Conservation (phyloP, 2,329 filamentous ascomycete species). For the Beauveria bassiana region DNA sequence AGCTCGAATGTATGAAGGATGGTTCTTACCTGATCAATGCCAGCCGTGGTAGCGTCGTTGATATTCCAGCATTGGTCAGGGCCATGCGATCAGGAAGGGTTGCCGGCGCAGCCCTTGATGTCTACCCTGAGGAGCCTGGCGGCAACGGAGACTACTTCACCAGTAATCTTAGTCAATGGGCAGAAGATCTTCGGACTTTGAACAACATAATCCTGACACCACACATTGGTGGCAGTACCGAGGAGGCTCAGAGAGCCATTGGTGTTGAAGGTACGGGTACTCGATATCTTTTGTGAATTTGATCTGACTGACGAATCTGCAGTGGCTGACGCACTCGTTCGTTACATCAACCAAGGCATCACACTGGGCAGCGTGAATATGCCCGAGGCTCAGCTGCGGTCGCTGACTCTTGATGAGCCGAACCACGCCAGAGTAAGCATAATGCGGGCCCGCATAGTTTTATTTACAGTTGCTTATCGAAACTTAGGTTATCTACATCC, state of each 20-base stretch:
- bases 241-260: slow-evolving; percentile 94
- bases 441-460: not conserved
- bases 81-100: slow-evolving; percentile 80
- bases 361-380: slow-evolving; percentile 92
- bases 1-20: slow-evolving; percentile 84
- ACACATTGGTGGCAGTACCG: slow-evolving; percentile 94
- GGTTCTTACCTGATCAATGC: slow-evolving; percentile 96
- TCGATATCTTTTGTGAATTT: not conserved
- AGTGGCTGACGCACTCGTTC: slow-evolving; percentile 79
- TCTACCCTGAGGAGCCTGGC: slow-evolving; percentile 88
- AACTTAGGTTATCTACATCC: slow-evolving; percentile 74
- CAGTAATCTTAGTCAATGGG: slow-evolving; percentile 73
- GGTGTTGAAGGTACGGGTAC: slow-evolving; percentile 63
- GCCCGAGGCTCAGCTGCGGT: slow-evolving; percentile 87
- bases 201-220: slow-evolving; percentile 94
- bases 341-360: slow-evolving; percentile 92
- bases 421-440: slow-evolving; percentile 68
- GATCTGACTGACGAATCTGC: slow-evolving; percentile 14
- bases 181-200: slow-evolving; percentile 71
- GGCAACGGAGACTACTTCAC: slow-evolving; percentile 96
- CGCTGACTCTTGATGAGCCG: slow-evolving; percentile 81
- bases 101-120: slow-evolving; percentile 90
- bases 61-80: slow-evolving; percentile 85
- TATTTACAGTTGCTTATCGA: slow-evolving; percentile 13
- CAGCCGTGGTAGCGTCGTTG: slow-evolving; percentile 85